Evolutionary conservation across 2,329 filamentous ascomycete genomes (phyloP), one percentile per base, ranked within the genome.

Genomic region (Aspergillus sp.): DNA sequence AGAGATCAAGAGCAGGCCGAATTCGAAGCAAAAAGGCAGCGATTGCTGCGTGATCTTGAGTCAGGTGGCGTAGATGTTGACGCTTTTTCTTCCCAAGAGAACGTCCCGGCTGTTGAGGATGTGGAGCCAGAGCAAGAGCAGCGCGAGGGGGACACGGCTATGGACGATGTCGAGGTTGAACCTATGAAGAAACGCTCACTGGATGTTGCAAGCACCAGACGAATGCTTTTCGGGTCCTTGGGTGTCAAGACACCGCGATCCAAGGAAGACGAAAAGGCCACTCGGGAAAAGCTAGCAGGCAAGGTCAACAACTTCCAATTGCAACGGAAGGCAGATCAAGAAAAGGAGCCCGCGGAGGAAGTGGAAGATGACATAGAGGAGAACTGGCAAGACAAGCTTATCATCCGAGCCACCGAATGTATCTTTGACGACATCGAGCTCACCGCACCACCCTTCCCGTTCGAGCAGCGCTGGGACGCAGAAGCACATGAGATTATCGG

Each of bases 401-500:
- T 73, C 7, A 81, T 94, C 50, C 78, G 79, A 27, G 90, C 88
- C 26, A 86, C 94, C 1, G 91, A 97, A 64, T 96, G 90, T 66
- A 80, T 82, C 51, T 76, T 86, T n/a, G 78, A 86, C 29, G 78
- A 75, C 4, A 70, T 88, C 35, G 70, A 77, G 30, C 73, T 94
- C 41, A 85, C 79, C 45, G 78, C 86, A 32, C 90, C 91, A 0
- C 87, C 90, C 0, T 96, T 94, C 59, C 90, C 90, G 0, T 96
- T 96, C 64, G 74, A 86, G 10, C 89, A 96, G 64, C 79, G 86
- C 41, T 96, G 90, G 91, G 88, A 94, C 65, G 77, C 80, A 3
- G 83, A 88, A 50, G 86, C 90, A 57, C 76, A 79, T 45, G 53
- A 59, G 43, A 60, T 53, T 58, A 74, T 72, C 53, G 66, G 58